Percentiles rank a stretch among this genome's conserved stretches.
Evolutionary conservation across 179 eudicot species (phyloP).

Genomic region (Silene coronaria): DNA sequence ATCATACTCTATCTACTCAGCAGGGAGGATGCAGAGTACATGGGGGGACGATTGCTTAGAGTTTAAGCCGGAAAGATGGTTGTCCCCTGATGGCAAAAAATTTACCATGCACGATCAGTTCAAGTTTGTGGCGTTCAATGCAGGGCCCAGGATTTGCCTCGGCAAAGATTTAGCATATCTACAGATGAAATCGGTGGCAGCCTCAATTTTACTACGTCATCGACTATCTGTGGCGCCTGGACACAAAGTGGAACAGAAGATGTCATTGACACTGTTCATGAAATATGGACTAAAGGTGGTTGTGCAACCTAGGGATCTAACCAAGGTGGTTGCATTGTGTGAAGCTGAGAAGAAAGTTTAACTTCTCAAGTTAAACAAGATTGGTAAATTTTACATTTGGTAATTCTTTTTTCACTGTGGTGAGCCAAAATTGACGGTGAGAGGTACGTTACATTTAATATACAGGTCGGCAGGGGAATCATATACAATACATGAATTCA

Average conservation of each 20-base stretch:
- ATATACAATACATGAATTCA: conserved; percentile 22
- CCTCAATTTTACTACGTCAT: conserved; percentile 66
- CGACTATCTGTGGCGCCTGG: conserved; percentile 44
- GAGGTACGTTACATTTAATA: conserved; percentile 28
- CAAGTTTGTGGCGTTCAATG: conserved; percentile 80
- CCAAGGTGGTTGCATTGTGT: conserved; percentile 19
- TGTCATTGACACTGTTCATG: conserved; percentile 86
- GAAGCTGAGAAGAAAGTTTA: conserved; percentile 14
- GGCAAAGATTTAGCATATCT: conserved; percentile 72
- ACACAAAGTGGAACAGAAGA: conserved; percentile 78
- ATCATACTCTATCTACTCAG: conserved; percentile 85
- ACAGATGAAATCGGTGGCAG: conserved; percentile 82
- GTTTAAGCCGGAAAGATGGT: conserved; percentile 79
- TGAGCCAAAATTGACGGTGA: conserved; percentile 20
- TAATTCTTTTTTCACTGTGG: conserved; percentile 13
- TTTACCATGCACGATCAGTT: conserved; percentile 56
- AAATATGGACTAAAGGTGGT: conserved; percentile 69
- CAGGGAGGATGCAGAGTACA: conserved; percentile 67
- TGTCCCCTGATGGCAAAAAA: conserved; percentile 41
- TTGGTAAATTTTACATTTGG: background rate
- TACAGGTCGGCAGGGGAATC: conserved; percentile 14
- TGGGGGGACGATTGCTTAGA: conserved; percentile 89
- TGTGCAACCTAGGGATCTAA: conserved; percentile 58
- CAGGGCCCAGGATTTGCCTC: conserved; percentile 70
- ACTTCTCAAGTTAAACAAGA: conserved; percentile 7